phyloP scores from a whole-genome alignment of 805 yeast species.

The Tetrapisispora namnaoensis region DNA sequence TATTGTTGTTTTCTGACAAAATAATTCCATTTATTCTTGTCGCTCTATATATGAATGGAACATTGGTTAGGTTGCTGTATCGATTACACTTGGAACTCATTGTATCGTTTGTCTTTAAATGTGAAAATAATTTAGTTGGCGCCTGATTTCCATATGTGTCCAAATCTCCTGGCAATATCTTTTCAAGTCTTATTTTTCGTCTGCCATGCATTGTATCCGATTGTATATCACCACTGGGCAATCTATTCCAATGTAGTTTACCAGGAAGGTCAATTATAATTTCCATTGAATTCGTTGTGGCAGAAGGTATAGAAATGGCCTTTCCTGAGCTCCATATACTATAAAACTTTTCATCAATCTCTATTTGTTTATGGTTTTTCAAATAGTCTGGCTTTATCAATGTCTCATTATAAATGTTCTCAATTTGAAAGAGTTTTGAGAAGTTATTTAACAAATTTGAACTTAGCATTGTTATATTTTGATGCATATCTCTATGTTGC shows the following conservation, averaged over 20 bases:
- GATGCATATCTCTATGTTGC: constrained; percentile 2
- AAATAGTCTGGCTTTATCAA: constrained; percentile 36
- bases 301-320: constrained; percentile 7
- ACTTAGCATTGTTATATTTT: constrained; percentile 20
- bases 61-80: background rate
- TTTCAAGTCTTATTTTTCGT: constrained; percentile 39
- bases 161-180: constrained; percentile 30
- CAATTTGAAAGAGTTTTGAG: constrained; percentile 37
- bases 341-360: constrained; percentile 28
- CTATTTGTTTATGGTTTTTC: constrained; percentile 19
- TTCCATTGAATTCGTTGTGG: constrained; percentile 25
- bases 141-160: constrained; percentile 34
- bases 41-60: constrained; percentile 3
- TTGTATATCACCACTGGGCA: constrained; percentile 7
- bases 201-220: constrained; percentile 33
- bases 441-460: constrained; percentile 34
- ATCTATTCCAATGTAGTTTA: constrained; percentile 3
- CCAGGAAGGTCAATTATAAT: constrained; percentile 20
- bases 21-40: constrained; percentile 8
- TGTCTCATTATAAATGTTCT: constrained; percentile 32
- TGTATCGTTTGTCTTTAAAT: constrained; percentile 5
- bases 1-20: constrained; percentile 4
- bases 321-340: constrained; percentile 17
- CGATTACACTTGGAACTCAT: constrained; percentile 8
- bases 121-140: constrained; percentile 14